Percentiles rank a stretch among this genome's conserved stretches.
These are phyloP conservation scores for Lotmaria passim DNA, from an alignment of 208 protist species.

Conservation along the genomic window DNA sequence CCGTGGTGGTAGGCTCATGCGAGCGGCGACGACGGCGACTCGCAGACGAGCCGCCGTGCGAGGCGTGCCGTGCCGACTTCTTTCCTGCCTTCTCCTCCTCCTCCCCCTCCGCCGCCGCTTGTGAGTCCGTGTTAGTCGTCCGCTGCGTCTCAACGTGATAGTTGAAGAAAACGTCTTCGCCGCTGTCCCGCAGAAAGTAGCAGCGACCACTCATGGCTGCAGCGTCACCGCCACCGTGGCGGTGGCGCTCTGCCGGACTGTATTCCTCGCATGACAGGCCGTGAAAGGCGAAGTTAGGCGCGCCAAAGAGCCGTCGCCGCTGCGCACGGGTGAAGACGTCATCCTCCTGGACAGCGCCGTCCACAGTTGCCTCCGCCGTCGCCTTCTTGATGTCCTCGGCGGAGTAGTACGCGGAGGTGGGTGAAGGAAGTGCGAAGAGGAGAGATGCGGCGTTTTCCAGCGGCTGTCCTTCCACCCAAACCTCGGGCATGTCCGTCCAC, in stretches of 20 bases:
- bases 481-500: slow-evolving; percentile 35
- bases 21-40: not conserved
- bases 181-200: slow-evolving; percentile 26
- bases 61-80: not conserved
- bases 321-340: slow-evolving; percentile 7
- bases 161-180: slow-evolving; percentile 33
- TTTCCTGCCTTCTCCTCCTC: not conserved
- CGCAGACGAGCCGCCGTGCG: not conserved
- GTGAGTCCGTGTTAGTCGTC: too few relatives aligned
- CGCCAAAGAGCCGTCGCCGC: slow-evolving; percentile 16
- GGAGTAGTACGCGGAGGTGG: slow-evolving; percentile 6
- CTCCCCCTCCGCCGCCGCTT: not conserved
- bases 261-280: slow-evolving; percentile 45
- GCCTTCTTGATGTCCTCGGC: slow-evolving; percentile 2
- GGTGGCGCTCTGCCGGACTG: slow-evolving; percentile 7
- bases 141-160: slow-evolving; percentile 15
- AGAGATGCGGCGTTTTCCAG: slow-evolving; percentile 30
- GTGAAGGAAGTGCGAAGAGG: slow-evolving; percentile 15
- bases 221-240: not conserved
- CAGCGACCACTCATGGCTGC: slow-evolving; percentile 25
- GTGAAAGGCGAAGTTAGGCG: slow-evolving; percentile 19
- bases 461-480: slow-evolving; percentile 27
- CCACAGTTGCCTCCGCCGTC: not conserved
- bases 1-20: not conserved
- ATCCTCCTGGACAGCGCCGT: not conserved